These are phyloP conservation scores for Sclerotinia trifoliorum DNA, from an alignment of 2,329 filamentous ascomycete species.

Conservation along the genomic window DNA sequence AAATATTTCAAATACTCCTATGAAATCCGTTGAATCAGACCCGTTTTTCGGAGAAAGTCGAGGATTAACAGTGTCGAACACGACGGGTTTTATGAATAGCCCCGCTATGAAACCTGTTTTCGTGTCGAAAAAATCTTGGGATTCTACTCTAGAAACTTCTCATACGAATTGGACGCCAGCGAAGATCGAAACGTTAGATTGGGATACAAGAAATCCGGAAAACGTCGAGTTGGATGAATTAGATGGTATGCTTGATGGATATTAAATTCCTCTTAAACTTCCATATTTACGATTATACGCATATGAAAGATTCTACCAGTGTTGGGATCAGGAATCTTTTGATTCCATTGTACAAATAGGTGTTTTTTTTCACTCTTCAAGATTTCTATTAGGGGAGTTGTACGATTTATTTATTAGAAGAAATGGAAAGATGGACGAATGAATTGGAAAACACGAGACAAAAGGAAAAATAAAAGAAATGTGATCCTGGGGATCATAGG, in stretches of 20 bases:
- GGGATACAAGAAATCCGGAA: slow-evolving; percentile 71
- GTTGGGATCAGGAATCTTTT: not conserved
- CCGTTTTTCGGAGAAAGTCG: slow-evolving; percentile 40
- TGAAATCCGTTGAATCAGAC: slow-evolving; percentile 34
- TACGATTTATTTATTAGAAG: slow-evolving; percentile 15
- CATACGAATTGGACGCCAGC: slow-evolving; percentile 26
- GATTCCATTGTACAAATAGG: slow-evolving; percentile 16
- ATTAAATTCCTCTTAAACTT: slow-evolving; percentile 25
- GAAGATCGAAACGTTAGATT: slow-evolving; percentile 50
- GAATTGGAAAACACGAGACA: slow-evolving; percentile 5
- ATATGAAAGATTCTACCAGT: slow-evolving; percentile 13
- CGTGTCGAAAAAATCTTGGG: slow-evolving; percentile 49
- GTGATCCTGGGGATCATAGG: not conserved
- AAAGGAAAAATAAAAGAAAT: not conserved
- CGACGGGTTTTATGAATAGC: slow-evolving; percentile 45
- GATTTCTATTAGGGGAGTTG: slow-evolving; percentile 1
- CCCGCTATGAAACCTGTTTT: slow-evolving; percentile 53
- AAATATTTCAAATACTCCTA: slow-evolving; percentile 30
- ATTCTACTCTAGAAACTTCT: slow-evolving; percentile 37
- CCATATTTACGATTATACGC: not conserved
- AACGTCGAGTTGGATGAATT: slow-evolving; percentile 90
- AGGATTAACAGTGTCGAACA: slow-evolving; percentile 26
- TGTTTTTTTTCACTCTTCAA: not conserved
- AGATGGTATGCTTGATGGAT: slow-evolving; percentile 78
- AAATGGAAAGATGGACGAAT: slow-evolving; percentile 7